Evolutionary conservation across 1,284 basidiomycete species (phyloP), one percentile per base, ranked within the genome.

Genomic region (Cerrena zonata): DNA sequence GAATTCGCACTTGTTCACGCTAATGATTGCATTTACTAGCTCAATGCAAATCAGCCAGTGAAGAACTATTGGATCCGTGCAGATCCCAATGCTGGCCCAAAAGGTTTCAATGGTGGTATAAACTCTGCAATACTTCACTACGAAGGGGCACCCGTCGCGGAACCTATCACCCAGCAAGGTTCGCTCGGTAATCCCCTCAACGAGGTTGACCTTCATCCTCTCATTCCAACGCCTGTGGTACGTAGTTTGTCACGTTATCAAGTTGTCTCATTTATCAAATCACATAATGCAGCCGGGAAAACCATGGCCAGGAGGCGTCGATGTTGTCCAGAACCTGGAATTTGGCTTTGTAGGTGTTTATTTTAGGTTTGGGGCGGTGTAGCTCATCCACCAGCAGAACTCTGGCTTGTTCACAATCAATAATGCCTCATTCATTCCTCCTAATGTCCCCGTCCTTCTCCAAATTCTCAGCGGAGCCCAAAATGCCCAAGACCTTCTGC

Each of bases 1-100:
- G 15, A 7, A 34, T 10, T 45, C 43, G 15, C n/a, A 48, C 21
- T 48, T 49, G 19, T 64, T 58, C 58, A 69, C 70, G 51, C 23
- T 42, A 4, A n/a, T 10, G 2, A 3, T 39, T 21, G 37, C 21
- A n/a, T 39, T 39, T 11, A 5, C 19, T 39, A 63, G 61, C 51
- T 70, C 11, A 55, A 61, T 11, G 69, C 71, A 3, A 58, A 66
- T 48, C 68, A 72, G 54, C 48, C 62, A 3, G 61, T 70, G 5
- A 64, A 56, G 36, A 71, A 71, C 54, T 73, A 71, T 56, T 72
- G 70, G 75, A 72, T 77, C 36, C 70, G 72, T 11, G 69, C 74
- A 13, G 38, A 68, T 22, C 73, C 74, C 0, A 68, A 66, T 46
- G 39, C 53, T 18, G 67, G 38, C 5, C 60, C 60, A 12, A n/a